A percentile compares a stretch with the other conserved stretches of the same genome.
Conservation (phyloP, 202 grass and related monocot genomes). For the Miscanthus sacchariflorus region DNA sequence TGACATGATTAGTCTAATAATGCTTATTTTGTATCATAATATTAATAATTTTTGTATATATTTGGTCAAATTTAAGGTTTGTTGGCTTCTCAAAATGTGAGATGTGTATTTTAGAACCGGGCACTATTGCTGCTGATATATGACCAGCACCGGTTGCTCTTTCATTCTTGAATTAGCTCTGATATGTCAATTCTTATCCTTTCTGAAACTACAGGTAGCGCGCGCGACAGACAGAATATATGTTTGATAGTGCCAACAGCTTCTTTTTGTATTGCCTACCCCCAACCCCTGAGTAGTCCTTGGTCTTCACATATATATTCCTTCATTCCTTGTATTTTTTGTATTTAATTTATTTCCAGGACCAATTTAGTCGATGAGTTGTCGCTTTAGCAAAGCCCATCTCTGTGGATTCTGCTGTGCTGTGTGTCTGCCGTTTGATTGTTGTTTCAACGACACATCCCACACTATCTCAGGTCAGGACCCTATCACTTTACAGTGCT, state of each 20-base stretch:
- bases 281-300: neutral
- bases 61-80: neutral
- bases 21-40: no score
- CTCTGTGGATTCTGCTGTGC: conserved; percentile 45
- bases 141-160: neutral
- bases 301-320: neutral
- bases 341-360: neutral
- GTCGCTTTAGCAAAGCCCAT: conserved; percentile 36
- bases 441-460: conserved; percentile 44
- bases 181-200: neutral
- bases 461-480: conserved; percentile 42
- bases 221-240: conserved; percentile 20
- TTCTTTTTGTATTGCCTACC: neutral
- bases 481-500: conserved; percentile 49
- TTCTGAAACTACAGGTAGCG: neutral
- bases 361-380: conserved; percentile 7
- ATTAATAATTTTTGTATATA: no score
- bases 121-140: neutral
- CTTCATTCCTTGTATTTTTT: neutral
- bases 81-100: neutral
- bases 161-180: conserved; percentile 5
- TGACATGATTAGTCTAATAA: no score
- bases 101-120: no score
- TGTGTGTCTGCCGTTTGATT: conserved; percentile 50
- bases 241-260: conserved; percentile 17